A percentile compares a stretch with the other conserved stretches of the same genome.
phyloP scores from a whole-genome alignment of 805 yeast genomes.

The Kurtzmaniella cleridarum region DNA sequence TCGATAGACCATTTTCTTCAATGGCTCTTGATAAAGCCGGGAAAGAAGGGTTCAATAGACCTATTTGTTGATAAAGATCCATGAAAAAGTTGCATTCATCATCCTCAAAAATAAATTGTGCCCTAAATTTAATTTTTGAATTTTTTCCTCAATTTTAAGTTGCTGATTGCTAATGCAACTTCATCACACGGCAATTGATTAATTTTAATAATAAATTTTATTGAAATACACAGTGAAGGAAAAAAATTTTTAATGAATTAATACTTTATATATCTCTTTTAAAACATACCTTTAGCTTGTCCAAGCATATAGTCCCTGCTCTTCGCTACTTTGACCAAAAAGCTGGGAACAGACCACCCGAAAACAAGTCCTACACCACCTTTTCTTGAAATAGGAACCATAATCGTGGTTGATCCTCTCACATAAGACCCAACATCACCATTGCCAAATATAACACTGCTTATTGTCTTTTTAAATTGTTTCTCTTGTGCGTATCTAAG shows the following conservation, averaged over 20 bases:
- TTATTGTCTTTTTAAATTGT: slow-evolving; percentile 10
- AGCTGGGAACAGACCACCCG: slow-evolving; percentile 25
- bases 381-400: slow-evolving; percentile 28
- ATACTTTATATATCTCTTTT: too few relatives aligned
- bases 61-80: not conserved
- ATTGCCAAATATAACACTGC: slow-evolving; percentile 9
- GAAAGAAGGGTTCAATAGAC: slow-evolving; percentile 4
- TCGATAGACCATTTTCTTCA: slow-evolving; percentile 19
- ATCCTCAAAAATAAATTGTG: slow-evolving; percentile 1
- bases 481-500: slow-evolving; percentile 17
- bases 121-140: too few relatives aligned
- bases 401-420: slow-evolving; percentile 8
- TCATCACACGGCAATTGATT: too few relatives aligned
- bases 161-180: too few relatives aligned
- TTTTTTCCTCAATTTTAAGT: too few relatives aligned
- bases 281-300: slow-evolving; percentile 14
- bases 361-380: slow-evolving; percentile 32
- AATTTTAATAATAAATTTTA: too few relatives aligned
- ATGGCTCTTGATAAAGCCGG: slow-evolving; percentile 12
- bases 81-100: not conserved
- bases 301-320: slow-evolving; percentile 22
- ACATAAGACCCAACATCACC: slow-evolving; percentile 10
- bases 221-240: too few relatives aligned
- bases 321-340: slow-evolving; percentile 21
- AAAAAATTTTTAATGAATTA: too few relatives aligned